phyloP scores from a whole-genome alignment of 306 rosid genomes.

The Gastrolobium villosum region DNA sequence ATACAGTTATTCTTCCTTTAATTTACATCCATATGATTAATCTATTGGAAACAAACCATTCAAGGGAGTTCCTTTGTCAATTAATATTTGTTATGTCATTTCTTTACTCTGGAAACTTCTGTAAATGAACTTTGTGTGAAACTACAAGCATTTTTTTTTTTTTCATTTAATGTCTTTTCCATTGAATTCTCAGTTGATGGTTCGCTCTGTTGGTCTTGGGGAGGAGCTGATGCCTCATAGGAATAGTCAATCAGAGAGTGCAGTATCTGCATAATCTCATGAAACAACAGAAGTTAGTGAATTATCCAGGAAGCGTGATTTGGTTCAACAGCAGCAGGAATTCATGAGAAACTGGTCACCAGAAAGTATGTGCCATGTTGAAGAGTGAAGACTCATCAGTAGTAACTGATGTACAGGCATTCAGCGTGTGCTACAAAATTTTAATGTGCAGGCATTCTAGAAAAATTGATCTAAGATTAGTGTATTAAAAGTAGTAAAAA shows the following conservation, averaged over 20 bases:
- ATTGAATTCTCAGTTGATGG: slow-evolving; percentile 56
- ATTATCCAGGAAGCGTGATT: neutral
- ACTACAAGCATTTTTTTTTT: slow-evolving; percentile 16
- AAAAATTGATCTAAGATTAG: no score
- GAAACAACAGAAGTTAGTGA: neutral
- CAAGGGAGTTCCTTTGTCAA: neutral
- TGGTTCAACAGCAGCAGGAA: slow-evolving; percentile 27
- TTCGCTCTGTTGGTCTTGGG: slow-evolving; percentile 45
- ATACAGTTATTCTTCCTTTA: neutral
- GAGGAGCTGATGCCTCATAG: slow-evolving; percentile 67
- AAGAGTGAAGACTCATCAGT: slow-evolving; percentile 20
- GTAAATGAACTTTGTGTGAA: slow-evolving; percentile 20
- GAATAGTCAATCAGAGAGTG: slow-evolving; percentile 31
- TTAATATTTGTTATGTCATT: neutral
- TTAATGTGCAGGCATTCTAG: neutral
- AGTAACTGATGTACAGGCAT: neutral
- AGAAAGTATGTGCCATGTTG: slow-evolving; percentile 1
- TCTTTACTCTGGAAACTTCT: neutral
- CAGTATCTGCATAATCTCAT: slow-evolving; percentile 33
- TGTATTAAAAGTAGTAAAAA: no score
- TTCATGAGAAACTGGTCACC: slow-evolving; percentile 3
- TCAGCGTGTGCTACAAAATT: neutral
- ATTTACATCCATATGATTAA: slow-evolving; percentile 15
- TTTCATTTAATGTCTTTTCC: neutral
- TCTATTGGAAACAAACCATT: slow-evolving; percentile 24